A percentile compares a stretch with the other conserved stretches of the same genome.
Evolutionary conservation across 768 basidiomycete species (phyloP).

Genomic region (Lentinula raphanica): DNA sequence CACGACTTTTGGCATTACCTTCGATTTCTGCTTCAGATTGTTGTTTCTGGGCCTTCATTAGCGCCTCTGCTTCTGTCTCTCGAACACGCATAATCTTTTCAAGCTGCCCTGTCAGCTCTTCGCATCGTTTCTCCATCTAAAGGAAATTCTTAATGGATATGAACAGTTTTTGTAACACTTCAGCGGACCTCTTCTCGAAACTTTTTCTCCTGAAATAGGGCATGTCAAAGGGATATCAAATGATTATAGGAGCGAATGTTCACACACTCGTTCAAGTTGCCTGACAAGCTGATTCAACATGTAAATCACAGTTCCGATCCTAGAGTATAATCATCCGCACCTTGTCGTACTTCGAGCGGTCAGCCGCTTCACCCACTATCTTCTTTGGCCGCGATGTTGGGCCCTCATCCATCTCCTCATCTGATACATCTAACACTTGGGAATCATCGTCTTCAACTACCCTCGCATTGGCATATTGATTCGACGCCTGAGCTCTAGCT

Average conservation of each 20-base stretch:
- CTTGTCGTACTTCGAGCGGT: neutral
- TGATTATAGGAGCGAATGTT: neutral
- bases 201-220: conserved; percentile 1
- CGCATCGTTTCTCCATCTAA: conserved; percentile 40
- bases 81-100: conserved; percentile 56
- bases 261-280: neutral
- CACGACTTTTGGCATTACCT: conserved; percentile 32
- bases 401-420: neutral
- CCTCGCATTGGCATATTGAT: neutral
- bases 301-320: neutral
- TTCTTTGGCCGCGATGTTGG: neutral
- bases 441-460: conserved; percentile 12
- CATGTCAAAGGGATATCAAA: neutral
- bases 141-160: neutral
- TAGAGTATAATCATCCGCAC: neutral
- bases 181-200: conserved; percentile 7
- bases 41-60: conserved; percentile 40
- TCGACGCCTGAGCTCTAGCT: conserved; percentile 22
- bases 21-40: conserved; percentile 48
- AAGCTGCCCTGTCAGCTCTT: conserved; percentile 46
- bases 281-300: neutral
- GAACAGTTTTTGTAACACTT: neutral
- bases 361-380: neutral
- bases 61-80: conserved; percentile 60
- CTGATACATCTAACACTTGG: conserved; percentile 18